phyloP scores from a whole-genome alignment of 2,329 filamentous ascomycete species.

The Talaromyces sp. region DNA sequence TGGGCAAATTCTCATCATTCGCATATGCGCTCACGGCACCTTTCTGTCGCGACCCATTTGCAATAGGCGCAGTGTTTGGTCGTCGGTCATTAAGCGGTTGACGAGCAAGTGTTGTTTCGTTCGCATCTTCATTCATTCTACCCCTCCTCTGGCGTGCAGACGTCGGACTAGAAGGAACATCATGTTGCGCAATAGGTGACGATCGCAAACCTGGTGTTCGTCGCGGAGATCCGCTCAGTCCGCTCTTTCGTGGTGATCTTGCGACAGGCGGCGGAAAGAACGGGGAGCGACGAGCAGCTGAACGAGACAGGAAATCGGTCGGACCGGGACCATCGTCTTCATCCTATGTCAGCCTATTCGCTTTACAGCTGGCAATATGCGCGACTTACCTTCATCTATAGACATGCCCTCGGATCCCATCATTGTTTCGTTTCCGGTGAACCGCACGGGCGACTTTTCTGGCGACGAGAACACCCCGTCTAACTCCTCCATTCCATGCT shows the following conservation, averaged over 20 bases:
- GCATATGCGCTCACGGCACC: conserved; percentile 29
- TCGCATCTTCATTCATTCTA: conserved; percentile 16
- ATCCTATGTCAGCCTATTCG: background rate
- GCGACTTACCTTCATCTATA: conserved; percentile 56
- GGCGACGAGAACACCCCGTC: conserved; percentile 88
- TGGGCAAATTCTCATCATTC: conserved; percentile 31
- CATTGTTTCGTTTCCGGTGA: conserved; percentile 43
- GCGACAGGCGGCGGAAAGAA: conserved; percentile 41
- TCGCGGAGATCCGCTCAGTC: conserved; percentile 41
- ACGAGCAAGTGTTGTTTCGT: conserved; percentile 25
- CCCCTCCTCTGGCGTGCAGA: conserved; percentile 29
- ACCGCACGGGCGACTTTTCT: conserved; percentile 53
- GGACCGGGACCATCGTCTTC: conserved; percentile 42
- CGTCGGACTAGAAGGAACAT: conserved; percentile 39
- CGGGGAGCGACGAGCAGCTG: conserved; percentile 32
- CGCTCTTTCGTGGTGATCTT: conserved; percentile 46
- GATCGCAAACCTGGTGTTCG: conserved; percentile 42
- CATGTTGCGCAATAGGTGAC: conserved; percentile 37
- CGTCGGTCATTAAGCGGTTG: conserved; percentile 37
- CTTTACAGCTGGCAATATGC: background rate
- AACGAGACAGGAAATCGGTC: conserved; percentile 38
- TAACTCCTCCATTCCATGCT: conserved; percentile 85
- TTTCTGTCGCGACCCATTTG: conserved; percentile 27
- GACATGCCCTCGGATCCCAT: conserved; percentile 60
- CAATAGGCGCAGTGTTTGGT: conserved; percentile 31